Conservation (phyloP, 306 rosid species). For the Glycine latifolia region DNA sequence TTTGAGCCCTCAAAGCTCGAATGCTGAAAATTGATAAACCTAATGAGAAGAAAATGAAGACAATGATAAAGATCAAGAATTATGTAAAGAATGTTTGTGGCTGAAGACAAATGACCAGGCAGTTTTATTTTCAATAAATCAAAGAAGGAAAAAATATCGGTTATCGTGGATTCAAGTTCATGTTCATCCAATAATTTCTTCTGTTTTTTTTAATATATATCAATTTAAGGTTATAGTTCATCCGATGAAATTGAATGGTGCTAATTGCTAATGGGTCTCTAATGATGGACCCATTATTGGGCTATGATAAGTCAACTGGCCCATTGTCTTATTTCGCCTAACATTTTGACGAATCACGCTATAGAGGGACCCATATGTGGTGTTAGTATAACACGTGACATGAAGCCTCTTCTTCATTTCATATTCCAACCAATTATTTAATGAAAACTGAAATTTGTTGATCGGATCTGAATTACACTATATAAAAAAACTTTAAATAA, state of each 20-base stretch:
- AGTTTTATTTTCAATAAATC: neutral
- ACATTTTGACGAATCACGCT: conserved; percentile 28
- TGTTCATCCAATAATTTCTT: too few relatives aligned
- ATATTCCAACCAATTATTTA: too few relatives aligned
- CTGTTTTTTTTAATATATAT: too few relatives aligned
- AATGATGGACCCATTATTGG: conserved; percentile 47
- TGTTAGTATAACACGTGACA: conserved; percentile 33
- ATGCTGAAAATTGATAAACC: neutral
- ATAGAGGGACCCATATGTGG: conserved; percentile 34
- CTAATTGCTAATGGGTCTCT: conserved; percentile 30
- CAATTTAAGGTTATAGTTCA: neutral
- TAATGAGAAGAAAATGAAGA: neutral
- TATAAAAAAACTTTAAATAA: too few relatives aligned
- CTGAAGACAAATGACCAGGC: neutral
- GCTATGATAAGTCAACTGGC: conserved; percentile 46
- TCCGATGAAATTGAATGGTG: conserved; percentile 31
- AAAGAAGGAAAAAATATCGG: neutral
- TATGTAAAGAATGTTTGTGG: neutral
- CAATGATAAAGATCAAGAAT: neutral
- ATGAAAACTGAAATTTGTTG: too few relatives aligned
- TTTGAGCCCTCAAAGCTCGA: neutral
- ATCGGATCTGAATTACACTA: too few relatives aligned
- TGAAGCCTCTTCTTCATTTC: neutral
- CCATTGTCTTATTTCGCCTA: neutral
- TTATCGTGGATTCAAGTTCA: too few relatives aligned